A percentile compares a stretch with the other conserved stretches of the same genome.
phyloP scores from a whole-genome alignment of 805 yeast genomes.

The Candida ipomoeae region DNA sequence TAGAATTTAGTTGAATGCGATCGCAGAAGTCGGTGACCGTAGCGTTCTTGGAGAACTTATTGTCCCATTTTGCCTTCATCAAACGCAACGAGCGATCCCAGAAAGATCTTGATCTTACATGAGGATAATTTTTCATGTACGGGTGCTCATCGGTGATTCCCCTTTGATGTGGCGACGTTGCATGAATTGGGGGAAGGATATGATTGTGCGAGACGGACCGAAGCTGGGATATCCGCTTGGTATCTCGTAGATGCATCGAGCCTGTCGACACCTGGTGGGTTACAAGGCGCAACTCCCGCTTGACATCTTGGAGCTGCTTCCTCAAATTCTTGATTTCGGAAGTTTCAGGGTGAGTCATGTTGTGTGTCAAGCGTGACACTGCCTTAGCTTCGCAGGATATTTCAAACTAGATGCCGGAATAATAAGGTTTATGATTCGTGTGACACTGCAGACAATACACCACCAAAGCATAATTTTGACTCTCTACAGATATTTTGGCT shows the following conservation, averaged over 20 bases:
- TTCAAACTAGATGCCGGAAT: not conserved
- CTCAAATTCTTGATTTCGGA: not conserved
- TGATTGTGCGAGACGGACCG: not conserved
- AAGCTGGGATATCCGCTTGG: not conserved
- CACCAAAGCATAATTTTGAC: not conserved
- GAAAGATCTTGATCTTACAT: not conserved
- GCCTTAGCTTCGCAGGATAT: not conserved
- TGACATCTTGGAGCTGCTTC: not conserved
- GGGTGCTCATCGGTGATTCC: not conserved
- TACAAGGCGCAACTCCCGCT: not conserved
- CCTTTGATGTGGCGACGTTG: not conserved
- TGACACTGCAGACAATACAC: not conserved
- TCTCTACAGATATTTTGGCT: too few relatives aligned
- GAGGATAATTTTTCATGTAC: not conserved
- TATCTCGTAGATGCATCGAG: not conserved
- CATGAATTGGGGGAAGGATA: not conserved
- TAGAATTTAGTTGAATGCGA: slow-evolving; percentile 33
- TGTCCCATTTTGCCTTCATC: slow-evolving; percentile 8
- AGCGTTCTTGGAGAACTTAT: slow-evolving; percentile 25
- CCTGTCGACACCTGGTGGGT: not conserved
- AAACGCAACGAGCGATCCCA: not conserved
- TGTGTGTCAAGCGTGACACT: not conserved
- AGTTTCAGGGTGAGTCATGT: not conserved
- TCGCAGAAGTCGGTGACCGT: slow-evolving; percentile 43
- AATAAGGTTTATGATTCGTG: not conserved